Evolutionary conservation across 2,329 filamentous ascomycete genomes (phyloP).

Genomic region (Colletotrichum aenigma): DNA sequence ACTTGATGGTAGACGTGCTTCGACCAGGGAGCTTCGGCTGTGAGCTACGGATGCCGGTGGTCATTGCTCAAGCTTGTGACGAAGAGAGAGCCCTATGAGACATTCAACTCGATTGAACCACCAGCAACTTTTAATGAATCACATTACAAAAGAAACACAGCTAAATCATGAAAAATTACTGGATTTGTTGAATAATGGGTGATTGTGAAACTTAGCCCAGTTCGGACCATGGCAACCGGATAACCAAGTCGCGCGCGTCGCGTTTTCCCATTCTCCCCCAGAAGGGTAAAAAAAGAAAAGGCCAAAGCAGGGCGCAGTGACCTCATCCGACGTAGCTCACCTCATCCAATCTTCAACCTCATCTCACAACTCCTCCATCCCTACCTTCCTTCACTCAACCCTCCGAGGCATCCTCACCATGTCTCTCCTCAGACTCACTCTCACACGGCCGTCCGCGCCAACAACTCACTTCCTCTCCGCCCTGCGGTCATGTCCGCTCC

Average conservation of each 20-base stretch:
- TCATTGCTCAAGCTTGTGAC: background rate
- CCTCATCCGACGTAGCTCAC: slow-evolving; percentile 8
- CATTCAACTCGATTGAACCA: background rate
- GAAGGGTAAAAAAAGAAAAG: background rate
- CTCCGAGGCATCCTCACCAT: background rate
- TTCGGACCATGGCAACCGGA: background rate
- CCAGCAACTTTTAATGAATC: background rate
- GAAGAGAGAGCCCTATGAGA: background rate
- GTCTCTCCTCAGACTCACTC: background rate
- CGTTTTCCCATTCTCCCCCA: background rate
- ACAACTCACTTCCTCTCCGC: background rate
- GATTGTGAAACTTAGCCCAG: background rate
- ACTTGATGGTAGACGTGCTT: background rate
- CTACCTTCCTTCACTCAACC: background rate
- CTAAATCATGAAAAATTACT: background rate
- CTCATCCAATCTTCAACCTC: background rate
- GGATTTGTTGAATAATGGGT: background rate
- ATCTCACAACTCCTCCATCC: background rate
- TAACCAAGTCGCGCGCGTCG: background rate
- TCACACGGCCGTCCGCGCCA: background rate
- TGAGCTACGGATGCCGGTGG: background rate
- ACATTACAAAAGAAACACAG: background rate
- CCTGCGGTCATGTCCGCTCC: slow-evolving; percentile 1
- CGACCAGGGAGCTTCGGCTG: background rate
- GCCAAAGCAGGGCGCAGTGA: background rate